Evolutionary conservation across 768 basidiomycete species (phyloP).

Genomic region (Trametes meyenii): DNA sequence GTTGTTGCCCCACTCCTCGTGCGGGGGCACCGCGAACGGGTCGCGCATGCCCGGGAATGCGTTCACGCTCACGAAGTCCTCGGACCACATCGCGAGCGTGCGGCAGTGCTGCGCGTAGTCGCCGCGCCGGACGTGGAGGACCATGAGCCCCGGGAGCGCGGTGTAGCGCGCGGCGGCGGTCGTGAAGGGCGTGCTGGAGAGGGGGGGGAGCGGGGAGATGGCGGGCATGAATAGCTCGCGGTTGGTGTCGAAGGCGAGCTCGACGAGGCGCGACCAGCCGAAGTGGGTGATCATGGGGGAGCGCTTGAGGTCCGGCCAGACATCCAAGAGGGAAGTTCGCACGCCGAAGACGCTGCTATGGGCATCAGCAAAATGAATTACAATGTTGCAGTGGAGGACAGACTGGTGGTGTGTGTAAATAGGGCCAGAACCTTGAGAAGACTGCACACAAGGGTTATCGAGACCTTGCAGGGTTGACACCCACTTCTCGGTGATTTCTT

Average conservation of each 20-base stretch:
- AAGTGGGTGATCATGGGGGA: constrained; percentile 54
- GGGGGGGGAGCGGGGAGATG: background rate
- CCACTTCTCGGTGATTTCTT: constrained; percentile 11
- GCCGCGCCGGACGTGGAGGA: constrained; percentile 18
- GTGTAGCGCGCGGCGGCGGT: constrained; percentile 13
- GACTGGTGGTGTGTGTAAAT: constrained; percentile 19
- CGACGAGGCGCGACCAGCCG: constrained; percentile 55
- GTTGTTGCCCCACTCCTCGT: constrained; percentile 25
- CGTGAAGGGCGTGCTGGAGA: constrained; percentile 11
- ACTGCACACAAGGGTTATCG: constrained; percentile 13
- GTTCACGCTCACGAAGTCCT: constrained; percentile 54
- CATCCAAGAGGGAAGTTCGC: constrained; percentile 16
- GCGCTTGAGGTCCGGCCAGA: constrained; percentile 44
- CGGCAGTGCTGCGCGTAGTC: constrained; percentile 20
- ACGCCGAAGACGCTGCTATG: constrained; percentile 24
- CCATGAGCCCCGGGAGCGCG: constrained; percentile 19
- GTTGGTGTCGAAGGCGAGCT: constrained; percentile 37
- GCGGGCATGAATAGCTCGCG: constrained; percentile 16
- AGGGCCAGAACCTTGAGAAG: constrained; percentile 1
- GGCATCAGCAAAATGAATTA: background rate
- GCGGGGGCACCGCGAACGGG: constrained; percentile 38
- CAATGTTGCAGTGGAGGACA: background rate
- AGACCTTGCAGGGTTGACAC: background rate
- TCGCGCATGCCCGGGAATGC: constrained; percentile 52
- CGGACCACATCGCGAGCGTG: constrained; percentile 34